phyloP scores from a whole-genome alignment of 2,329 filamentous ascomycete species.

The Drechslerella dactyloides region DNA sequence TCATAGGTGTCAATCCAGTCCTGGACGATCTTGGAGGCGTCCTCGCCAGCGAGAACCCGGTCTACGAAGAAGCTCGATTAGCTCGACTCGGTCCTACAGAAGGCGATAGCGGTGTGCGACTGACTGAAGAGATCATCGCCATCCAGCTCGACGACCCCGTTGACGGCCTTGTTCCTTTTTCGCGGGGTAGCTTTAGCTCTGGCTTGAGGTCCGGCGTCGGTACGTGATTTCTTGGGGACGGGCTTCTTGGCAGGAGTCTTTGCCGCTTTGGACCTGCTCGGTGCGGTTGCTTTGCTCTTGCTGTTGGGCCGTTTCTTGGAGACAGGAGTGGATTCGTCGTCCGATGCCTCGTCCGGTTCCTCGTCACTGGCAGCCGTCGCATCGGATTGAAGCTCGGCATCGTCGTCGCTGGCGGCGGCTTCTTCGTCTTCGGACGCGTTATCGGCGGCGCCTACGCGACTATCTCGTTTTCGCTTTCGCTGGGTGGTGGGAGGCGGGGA shows the following conservation, averaged over 20 bases:
- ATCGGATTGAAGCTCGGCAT: conserved; percentile 41
- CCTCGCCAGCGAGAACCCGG: conserved; percentile 49
- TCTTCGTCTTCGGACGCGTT: conserved; percentile 49
- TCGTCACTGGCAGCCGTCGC: conserved; percentile 38
- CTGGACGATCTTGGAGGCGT: conserved; percentile 46
- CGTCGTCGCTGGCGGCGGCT: conserved; percentile 34
- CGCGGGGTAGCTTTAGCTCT: conserved; percentile 49
- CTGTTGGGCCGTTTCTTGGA: conserved; percentile 27
- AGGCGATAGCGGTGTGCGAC: conserved; percentile 9
- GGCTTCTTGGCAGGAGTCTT: conserved; percentile 43
- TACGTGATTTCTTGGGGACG: conserved; percentile 45
- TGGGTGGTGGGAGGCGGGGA: conserved; percentile 49
- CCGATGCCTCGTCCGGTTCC: conserved; percentile 35
- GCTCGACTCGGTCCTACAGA: neutral
- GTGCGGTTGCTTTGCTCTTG: conserved; percentile 26
- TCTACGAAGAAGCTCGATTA: conserved; percentile 22
- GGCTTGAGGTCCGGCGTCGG: conserved; percentile 42
- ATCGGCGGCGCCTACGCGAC: conserved; percentile 49
- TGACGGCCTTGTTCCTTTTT: conserved; percentile 31
- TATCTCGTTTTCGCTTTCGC: conserved; percentile 47
- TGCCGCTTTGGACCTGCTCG: conserved; percentile 16
- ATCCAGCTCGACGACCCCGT: conserved; percentile 41
- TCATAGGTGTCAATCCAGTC: conserved; percentile 59
- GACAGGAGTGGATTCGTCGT: conserved; percentile 42
- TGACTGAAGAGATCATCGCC: conserved; percentile 45